phyloP scores from a whole-genome alignment of 2,329 filamentous ascomycete species.

The Clonostachys rosea region DNA sequence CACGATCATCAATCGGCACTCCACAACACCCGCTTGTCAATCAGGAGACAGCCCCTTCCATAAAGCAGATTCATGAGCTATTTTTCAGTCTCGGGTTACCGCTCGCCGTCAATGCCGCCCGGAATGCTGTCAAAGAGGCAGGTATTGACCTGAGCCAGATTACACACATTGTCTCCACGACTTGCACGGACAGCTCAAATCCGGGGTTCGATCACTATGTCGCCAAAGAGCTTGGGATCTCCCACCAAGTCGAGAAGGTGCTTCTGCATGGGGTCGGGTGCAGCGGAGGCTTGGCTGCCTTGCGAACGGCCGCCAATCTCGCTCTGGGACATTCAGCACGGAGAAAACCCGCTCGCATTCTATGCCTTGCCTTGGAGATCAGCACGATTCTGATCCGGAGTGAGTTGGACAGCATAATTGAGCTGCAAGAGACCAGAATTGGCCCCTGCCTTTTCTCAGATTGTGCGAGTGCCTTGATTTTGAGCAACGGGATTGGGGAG shows the following conservation, averaged over 20 bases:
- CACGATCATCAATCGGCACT: constrained; percentile 56
- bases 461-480: constrained; percentile 60
- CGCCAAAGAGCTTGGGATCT: constrained; percentile 51
- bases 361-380: constrained; percentile 62
- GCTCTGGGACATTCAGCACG: constrained; percentile 58
- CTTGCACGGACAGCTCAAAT: constrained; percentile 66
- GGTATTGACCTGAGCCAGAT: constrained; percentile 36
- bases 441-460: constrained; percentile 66
- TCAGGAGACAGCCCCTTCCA: constrained; percentile 42
- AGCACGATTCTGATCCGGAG: constrained; percentile 57
- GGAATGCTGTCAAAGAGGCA: constrained; percentile 31
- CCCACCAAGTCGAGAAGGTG: constrained; percentile 57
- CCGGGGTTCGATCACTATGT: constrained; percentile 66
- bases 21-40: constrained; percentile 60
- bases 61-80: constrained; percentile 46
- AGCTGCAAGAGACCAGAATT: constrained; percentile 57
- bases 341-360: constrained; percentile 53
- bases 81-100: constrained; percentile 56
- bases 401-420: constrained; percentile 59
- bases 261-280: constrained; percentile 64
- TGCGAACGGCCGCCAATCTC: constrained; percentile 62
- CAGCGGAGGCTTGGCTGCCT: constrained; percentile 55
- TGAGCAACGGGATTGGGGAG: constrained; percentile 59
- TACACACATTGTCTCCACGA: constrained; percentile 64
- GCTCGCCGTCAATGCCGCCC: constrained; percentile 48